A percentile compares a stretch with the other conserved stretches of the same genome.
phyloP scores from a whole-genome alignment of 2,329 filamentous ascomycete species.

The Hypomyces perniciosus region DNA sequence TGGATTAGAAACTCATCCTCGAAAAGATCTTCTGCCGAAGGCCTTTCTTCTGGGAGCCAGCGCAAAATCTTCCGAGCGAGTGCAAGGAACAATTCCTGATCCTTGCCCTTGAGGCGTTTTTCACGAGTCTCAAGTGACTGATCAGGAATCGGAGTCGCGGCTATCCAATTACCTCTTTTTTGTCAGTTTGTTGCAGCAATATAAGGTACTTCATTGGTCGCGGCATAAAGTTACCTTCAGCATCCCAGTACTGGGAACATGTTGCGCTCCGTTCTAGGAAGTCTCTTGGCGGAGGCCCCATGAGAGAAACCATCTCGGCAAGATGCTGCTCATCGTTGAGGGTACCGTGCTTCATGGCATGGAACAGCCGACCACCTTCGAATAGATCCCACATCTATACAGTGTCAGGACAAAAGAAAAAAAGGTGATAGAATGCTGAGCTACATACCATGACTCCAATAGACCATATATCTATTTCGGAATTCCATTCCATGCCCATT shows the following conservation, averaged over 20 bases:
- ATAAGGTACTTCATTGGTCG: neutral
- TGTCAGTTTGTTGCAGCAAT: neutral
- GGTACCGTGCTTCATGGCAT: conserved; percentile 1
- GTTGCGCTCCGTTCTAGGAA: conserved; percentile 5
- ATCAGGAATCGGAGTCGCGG: conserved; percentile 19
- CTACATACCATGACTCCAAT: conserved; percentile 24
- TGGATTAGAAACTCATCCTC: conserved; percentile 15
- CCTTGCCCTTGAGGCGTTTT: conserved; percentile 18
- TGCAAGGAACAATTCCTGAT: conserved; percentile 17
- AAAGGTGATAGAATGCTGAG: too few species aligned
- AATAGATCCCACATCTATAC: conserved; percentile 14
- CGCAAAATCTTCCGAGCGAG: conserved; percentile 19
- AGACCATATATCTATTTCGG: conserved; percentile 31
- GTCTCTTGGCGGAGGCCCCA: conserved; percentile 9
- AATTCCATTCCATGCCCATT: conserved; percentile 27
- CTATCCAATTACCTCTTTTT: conserved; percentile 23
- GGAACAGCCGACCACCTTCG: conserved; percentile 4
- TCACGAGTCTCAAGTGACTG: conserved; percentile 19
- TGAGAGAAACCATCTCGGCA: conserved; percentile 15
- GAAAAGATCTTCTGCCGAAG: conserved; percentile 19
- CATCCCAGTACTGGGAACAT: neutral
- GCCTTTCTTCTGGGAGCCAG: conserved; percentile 23
- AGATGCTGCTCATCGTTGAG: conserved; percentile 15
- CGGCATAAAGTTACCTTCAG: neutral
- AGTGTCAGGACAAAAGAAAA: neutral